Evolutionary conservation across 306 rosid genomes (phyloP), one percentile per base, ranked within the genome.

Genomic region (Quercus ilex): DNA sequence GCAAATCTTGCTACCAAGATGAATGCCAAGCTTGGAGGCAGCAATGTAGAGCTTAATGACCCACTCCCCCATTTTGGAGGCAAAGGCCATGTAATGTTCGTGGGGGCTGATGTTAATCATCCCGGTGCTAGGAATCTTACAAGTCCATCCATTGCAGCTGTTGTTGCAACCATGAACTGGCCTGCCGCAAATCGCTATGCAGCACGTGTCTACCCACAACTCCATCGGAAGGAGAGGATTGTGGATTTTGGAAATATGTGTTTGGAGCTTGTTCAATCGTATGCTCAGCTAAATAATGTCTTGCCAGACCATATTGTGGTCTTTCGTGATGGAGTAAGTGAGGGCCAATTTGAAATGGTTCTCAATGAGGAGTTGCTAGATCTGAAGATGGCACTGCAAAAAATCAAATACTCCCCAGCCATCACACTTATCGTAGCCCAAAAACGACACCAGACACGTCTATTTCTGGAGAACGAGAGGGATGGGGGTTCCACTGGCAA

Each of bases 101-200:
- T 93, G 6, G 97, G 97, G 68, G 97, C 97, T 57, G 97, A 93
- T 85, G 97, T 93, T 72, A 93, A 89, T 79, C 97, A 93, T 82
- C 96, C 97, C 1, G 90, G 84, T 33, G 73, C 85, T 1, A 70
- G 75, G 58, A 87, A 88, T 77, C 68, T 31, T 10, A 70, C 62
- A 6, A 85, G 96, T 81, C 94, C 92, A 12, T 93, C 96, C 18
- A 89, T 91, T 77, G 92, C 88, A 49, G 97, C 97, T 28, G 94
- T 91, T 49, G 97, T 92, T 75, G 92, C 87, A 68, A 78, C 97
- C n/a, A 71, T 91, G 69, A 91, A 92, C 63, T 92, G 97, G 94
- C 97, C 96, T 25, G 92, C 97, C 35, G 93, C 89, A 25, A 92
- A 88, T 81, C 90, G 96, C 14, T 92, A 92, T 76, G 96, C 92